Conservation (phyloP, 148 eudicot species). For the Rhododendron ferrugineum region DNA sequence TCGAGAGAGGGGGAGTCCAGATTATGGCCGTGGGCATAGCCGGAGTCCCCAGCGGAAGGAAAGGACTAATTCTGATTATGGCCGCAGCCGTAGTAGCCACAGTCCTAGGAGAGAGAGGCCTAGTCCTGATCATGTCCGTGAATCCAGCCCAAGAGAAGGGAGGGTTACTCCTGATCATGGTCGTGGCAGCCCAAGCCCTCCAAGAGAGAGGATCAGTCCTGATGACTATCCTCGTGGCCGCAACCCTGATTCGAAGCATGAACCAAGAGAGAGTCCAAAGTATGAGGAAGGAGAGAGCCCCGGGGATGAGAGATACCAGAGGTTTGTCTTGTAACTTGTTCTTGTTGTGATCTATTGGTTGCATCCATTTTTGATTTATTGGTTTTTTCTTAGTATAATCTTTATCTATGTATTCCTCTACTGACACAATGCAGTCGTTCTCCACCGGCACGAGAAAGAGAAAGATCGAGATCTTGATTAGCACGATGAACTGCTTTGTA, state of each 20-base stretch:
- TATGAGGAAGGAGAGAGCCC: slow-evolving; percentile 41
- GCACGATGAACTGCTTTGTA: not conserved
- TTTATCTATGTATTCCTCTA: not conserved
- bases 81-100: slow-evolving; percentile 5
- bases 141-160: slow-evolving; percentile 22
- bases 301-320: slow-evolving; percentile 31
- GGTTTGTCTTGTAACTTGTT: slow-evolving; percentile 27
- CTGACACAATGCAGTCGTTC: not conserved
- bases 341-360: not conserved
- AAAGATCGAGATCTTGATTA: not conserved
- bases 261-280: slow-evolving; percentile 30
- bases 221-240: slow-evolving; percentile 28
- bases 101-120: slow-evolving; percentile 34
- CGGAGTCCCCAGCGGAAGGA: slow-evolving; percentile 12
- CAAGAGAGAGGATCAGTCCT: slow-evolving; percentile 33
- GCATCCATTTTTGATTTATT: not conserved
- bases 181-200: slow-evolving; percentile 32
- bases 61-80: slow-evolving; percentile 7
- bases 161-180: slow-evolving; percentile 28
- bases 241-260: slow-evolving; percentile 36
- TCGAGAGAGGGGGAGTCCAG: slow-evolving; percentile 44
- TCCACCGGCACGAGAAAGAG: not conserved
- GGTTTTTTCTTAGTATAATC: not conserved
- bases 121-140: slow-evolving; percentile 22
- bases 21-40: slow-evolving; percentile 28